phyloP scores from a whole-genome alignment of 495 filamentous ascomycete species.

The Penicillium coprophilum region DNA sequence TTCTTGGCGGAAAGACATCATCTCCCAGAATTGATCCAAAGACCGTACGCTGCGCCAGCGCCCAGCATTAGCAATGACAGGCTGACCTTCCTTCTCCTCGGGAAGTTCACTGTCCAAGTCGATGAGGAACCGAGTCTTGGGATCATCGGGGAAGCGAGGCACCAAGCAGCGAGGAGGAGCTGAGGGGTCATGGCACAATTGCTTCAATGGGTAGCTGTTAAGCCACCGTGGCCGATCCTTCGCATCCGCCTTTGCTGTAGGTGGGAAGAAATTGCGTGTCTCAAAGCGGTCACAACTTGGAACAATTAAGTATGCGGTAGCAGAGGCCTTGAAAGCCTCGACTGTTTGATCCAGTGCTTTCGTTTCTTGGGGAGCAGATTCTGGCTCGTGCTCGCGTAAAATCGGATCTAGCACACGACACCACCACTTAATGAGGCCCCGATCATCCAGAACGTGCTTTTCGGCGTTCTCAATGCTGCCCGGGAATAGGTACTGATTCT shows the following conservation, averaged over 20 bases:
- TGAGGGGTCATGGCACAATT: constrained; percentile 54
- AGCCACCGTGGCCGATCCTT: constrained; percentile 50
- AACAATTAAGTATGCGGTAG: constrained; percentile 76
- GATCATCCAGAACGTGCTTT: constrained; percentile 94
- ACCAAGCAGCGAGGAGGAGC: constrained; percentile 83
- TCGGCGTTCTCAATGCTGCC: constrained; percentile 78
- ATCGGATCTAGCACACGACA: constrained; percentile 81
- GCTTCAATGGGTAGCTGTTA: constrained; percentile 61
- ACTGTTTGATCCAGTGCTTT: constrained; percentile 43
- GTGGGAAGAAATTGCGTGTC: constrained; percentile 61
- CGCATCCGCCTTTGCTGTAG: constrained; percentile 39
- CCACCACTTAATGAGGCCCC: constrained; percentile 93
- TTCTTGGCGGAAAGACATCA: constrained; percentile 96
- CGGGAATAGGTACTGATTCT: constrained; percentile 93
- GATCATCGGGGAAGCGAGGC: constrained; percentile 91
- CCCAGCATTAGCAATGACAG: constrained; percentile 48
- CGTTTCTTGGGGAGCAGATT: constrained; percentile 38
- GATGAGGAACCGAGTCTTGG: constrained; percentile 86
- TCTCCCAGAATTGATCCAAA: constrained; percentile 94
- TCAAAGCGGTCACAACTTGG: constrained; percentile 81
- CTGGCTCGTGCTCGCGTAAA: constrained; percentile 47
- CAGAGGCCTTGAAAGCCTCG: constrained; percentile 41
- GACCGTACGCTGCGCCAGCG: constrained; percentile 80
- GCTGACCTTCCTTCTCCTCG: constrained; percentile 29
- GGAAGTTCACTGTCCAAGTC: constrained; percentile 82